Evolutionary conservation across 2,329 filamentous ascomycete genomes (phyloP).

Genomic region (Sporothrix euskadiensis): DNA sequence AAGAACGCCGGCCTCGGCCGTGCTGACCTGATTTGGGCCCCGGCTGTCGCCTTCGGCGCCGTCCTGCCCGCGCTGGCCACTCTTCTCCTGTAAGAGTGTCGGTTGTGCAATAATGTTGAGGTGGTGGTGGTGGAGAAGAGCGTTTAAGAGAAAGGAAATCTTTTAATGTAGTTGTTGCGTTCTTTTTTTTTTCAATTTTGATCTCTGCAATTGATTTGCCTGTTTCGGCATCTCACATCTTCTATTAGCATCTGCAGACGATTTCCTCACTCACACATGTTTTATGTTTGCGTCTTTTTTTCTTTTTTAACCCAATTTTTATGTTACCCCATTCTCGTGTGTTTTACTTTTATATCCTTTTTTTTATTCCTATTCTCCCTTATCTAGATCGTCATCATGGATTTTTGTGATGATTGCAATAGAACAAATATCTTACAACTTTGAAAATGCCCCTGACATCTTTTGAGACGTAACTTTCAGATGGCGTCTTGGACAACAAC

Average conservation of each 20-base stretch:
- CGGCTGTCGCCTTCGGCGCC: conserved; percentile 17
- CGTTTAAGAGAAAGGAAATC: background rate
- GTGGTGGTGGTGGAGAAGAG: background rate
- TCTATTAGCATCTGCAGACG: background rate
- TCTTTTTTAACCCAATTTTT: background rate
- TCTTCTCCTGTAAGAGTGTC: conserved; percentile 22
- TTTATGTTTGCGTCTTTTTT: background rate
- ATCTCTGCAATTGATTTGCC: background rate
- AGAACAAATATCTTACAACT: background rate
- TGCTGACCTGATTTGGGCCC: conserved; percentile 25
- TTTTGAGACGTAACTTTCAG: background rate
- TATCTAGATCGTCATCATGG: background rate
- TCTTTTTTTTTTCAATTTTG: background rate
- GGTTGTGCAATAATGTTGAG: background rate
- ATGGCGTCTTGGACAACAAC: background rate
- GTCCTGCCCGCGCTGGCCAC: conserved; percentile 26
- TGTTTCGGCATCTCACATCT: background rate
- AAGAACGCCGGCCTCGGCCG: conserved; percentile 34
- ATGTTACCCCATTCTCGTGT: conserved; percentile 14
- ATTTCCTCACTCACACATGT: background rate
- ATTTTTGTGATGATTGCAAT: background rate
- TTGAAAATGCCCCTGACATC: no score
- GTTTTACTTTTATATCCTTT: conserved; percentile 4
- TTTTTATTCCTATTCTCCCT: background rate
- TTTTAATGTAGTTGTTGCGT: background rate